A percentile compares a stretch with the other conserved stretches of the same genome.
Conservation (phyloP, 805 yeast genomes). For the Candida schatavii region DNA sequence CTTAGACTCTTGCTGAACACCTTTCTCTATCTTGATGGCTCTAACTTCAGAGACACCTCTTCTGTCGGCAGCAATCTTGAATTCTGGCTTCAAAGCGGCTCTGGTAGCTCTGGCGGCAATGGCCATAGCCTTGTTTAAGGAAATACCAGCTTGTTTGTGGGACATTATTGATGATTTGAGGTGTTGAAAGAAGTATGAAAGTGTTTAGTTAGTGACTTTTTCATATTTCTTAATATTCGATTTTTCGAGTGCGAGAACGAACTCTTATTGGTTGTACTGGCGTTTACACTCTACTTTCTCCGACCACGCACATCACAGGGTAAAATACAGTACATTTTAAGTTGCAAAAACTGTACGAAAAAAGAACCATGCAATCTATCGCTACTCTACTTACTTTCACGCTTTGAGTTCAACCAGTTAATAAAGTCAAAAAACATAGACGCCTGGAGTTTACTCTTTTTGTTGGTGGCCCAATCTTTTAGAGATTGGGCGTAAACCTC, state of each 20-base stretch:
- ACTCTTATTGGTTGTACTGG: conserved; percentile 6
- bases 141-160: conserved; percentile 48
- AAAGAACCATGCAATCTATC: neutral
- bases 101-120: conserved; percentile 89
- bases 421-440: conserved; percentile 71
- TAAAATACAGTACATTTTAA: neutral
- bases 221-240: no score
- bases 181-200: neutral
- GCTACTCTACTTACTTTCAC: conserved; percentile 13
- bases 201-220: neutral
- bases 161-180: no score
- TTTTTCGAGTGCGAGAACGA: no score
- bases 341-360: no score
- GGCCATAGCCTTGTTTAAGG: conserved; percentile 83
- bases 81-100: conserved; percentile 82
- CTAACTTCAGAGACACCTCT: conserved; percentile 75
- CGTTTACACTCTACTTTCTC: neutral
- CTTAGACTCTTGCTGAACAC: conserved; percentile 47
- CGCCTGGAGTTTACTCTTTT: conserved; percentile 47
- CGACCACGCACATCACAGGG: neutral
- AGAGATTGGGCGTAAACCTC: conserved; percentile 56
- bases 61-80: conserved; percentile 66
- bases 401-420: conserved; percentile 70
- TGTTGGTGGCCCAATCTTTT: conserved; percentile 56
- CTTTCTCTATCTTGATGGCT: conserved; percentile 69